Evolutionary conservation across 176 grass and related monocot genomes (phyloP).

Genomic region (Raddia distichophylla): DNA sequence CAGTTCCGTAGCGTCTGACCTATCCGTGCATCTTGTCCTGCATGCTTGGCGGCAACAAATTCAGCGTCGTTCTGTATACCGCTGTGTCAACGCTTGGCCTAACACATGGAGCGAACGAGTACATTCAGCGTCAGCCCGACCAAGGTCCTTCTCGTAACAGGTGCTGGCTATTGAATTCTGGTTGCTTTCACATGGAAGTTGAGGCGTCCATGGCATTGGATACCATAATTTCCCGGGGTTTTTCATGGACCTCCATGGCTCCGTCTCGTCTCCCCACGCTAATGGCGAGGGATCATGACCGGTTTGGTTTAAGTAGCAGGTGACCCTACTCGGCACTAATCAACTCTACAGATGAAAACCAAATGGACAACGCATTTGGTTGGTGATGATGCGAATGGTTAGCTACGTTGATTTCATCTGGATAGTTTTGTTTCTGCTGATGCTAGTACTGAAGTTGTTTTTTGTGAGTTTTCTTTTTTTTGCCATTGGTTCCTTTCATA

Average conservation of each 20-base stretch:
- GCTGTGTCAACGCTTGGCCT: not conserved
- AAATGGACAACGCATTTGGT: not conserved
- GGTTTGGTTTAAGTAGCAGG: not conserved
- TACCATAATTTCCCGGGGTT: too few species aligned
- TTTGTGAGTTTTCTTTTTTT: not conserved
- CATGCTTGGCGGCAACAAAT: conserved; percentile 27
- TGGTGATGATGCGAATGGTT: not conserved
- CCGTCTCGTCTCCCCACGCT: not conserved
- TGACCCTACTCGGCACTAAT: not conserved
- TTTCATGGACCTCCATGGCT: not conserved
- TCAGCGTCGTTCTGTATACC: conserved; percentile 29
- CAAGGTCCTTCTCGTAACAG: not conserved
- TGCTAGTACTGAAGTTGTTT: not conserved
- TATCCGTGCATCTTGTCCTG: not conserved
- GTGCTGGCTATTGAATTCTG: not conserved
- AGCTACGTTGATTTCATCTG: not conserved
- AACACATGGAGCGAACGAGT: not conserved
- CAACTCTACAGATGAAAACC: not conserved
- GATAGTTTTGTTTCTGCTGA: not conserved
- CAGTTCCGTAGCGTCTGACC: conserved; percentile 12
- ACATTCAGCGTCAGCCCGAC: not conserved
- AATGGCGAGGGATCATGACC: not conserved
- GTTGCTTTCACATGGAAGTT: not conserved
- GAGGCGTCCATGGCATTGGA: not conserved
- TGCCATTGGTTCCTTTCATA: too few species aligned